Conservation (phyloP, 208 protist genomes). For the Crithidia acanthocephali region DNA sequence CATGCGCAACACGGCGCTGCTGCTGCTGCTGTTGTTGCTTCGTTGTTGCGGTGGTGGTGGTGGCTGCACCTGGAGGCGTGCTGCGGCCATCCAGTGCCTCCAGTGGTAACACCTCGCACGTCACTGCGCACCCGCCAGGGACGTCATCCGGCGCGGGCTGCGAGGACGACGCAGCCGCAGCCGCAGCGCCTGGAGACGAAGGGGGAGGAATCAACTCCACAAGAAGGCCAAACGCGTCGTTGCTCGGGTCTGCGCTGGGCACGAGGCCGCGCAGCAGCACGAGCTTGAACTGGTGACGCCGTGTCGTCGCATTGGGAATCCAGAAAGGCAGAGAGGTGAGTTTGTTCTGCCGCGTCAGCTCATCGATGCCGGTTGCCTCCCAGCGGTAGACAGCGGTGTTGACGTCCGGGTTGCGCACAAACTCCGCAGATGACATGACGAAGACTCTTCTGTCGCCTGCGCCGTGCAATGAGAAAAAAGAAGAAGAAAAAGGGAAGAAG, state of each 20-base stretch:
- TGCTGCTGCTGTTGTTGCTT: constrained; percentile 1
- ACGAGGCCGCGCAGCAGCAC: constrained; percentile 73
- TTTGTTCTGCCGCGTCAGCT: constrained; percentile 81
- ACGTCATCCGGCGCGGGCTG: constrained; percentile 10
- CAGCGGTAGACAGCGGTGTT: constrained; percentile 60
- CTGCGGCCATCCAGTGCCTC: not conserved
- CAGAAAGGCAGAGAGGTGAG: constrained; percentile 81
- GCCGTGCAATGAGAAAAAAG: not conserved
- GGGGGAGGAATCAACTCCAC: constrained; percentile 74
- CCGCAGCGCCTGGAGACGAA: too few species aligned
- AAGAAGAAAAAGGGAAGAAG: not conserved
- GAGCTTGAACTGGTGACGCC: constrained; percentile 70
- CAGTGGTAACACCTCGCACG: constrained; percentile 44
- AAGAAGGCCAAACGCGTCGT: constrained; percentile 61
- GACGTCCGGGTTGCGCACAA: constrained; percentile 59
- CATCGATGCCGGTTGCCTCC: constrained; percentile 38
- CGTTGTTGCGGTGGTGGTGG: too few species aligned
- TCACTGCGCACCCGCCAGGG: constrained; percentile 61
- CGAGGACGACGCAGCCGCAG: not conserved
- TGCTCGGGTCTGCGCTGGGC: constrained; percentile 15
- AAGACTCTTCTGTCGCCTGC: not conserved
- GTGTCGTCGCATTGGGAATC: constrained; percentile 58
- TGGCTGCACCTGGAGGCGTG: not conserved
- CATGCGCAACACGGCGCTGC: constrained; percentile 1
- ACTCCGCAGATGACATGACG: constrained; percentile 47